These are phyloP conservation scores for Sicyos edulis DNA, from an alignment of 306 rosid genomes.

Conservation along the genomic window DNA sequence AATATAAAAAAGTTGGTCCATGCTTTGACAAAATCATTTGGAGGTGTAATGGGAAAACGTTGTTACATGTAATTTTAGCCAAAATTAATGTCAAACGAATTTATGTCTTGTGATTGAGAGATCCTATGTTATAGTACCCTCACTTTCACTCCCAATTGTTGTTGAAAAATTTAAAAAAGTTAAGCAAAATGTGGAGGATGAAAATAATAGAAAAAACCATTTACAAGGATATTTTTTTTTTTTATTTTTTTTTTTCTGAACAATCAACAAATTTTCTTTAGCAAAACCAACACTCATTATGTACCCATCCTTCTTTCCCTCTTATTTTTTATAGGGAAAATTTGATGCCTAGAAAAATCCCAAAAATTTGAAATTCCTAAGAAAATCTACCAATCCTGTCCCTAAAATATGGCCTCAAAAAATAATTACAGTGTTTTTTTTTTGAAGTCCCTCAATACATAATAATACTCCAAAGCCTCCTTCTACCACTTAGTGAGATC, in stretches of 20 bases:
- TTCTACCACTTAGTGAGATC: too few species aligned
- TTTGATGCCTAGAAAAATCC: background rate
- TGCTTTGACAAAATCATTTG: too few species aligned
- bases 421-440: slow-evolving; percentile 9
- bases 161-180: too few species aligned
- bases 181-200: background rate
- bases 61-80: too few species aligned
- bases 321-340: background rate
- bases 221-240: background rate
- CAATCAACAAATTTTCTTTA: slow-evolving; percentile 18
- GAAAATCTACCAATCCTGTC: background rate
- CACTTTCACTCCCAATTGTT: too few species aligned
- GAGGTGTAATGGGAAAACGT: too few species aligned
- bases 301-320: background rate
- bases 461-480: background rate
- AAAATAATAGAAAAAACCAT: slow-evolving; percentile 1
- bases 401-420: slow-evolving; percentile 7
- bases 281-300: slow-evolving; percentile 20
- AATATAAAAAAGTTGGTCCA: too few species aligned
- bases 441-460: background rate
- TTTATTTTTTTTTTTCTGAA: background rate
- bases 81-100: too few species aligned
- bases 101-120: too few species aligned
- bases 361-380: background rate
- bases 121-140: too few species aligned